These are phyloP conservation scores for Globisporangium barbulae DNA, from an alignment of 352 stramenopile species.

Conservation along the genomic window DNA sequence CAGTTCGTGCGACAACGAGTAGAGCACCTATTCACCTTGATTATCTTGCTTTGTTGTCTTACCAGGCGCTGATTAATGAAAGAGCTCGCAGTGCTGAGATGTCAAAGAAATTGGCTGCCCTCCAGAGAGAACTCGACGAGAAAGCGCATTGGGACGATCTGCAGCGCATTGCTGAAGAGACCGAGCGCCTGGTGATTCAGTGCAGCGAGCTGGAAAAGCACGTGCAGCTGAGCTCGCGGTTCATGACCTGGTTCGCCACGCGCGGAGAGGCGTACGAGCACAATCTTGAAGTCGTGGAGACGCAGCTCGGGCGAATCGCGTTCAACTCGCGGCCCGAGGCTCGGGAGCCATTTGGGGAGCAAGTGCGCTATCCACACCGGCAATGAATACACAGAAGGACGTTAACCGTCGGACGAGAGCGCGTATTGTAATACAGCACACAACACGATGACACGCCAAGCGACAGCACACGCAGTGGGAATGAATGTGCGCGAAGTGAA, in stretches of 20 bases:
- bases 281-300: constrained; percentile 65
- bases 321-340: constrained; percentile 28
- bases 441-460: not conserved
- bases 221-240: constrained; percentile 50
- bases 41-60: not conserved
- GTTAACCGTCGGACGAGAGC: too few relatives aligned
- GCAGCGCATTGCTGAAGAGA: constrained; percentile 5
- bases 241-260: constrained; percentile 71
- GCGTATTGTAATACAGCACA: not conserved
- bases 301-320: constrained; percentile 50
- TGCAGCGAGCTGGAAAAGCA: constrained; percentile 39
- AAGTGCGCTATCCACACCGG: constrained; percentile 37
- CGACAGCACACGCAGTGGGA: not conserved
- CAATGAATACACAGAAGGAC: not conserved
- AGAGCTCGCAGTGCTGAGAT: constrained; percentile 23
- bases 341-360: constrained; percentile 44
- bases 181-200: not conserved
- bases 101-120: constrained; percentile 12
- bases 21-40: not conserved
- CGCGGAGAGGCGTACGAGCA: constrained; percentile 72
- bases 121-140: constrained; percentile 7
- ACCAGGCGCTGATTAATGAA: constrained; percentile 19
- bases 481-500: not conserved
- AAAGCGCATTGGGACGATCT: constrained; percentile 19
- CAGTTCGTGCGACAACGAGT: not conserved